Base-by-base conservation (phyloP, 352 stramenopile genomes). In the Globisporangium takayamanum region DNA sequence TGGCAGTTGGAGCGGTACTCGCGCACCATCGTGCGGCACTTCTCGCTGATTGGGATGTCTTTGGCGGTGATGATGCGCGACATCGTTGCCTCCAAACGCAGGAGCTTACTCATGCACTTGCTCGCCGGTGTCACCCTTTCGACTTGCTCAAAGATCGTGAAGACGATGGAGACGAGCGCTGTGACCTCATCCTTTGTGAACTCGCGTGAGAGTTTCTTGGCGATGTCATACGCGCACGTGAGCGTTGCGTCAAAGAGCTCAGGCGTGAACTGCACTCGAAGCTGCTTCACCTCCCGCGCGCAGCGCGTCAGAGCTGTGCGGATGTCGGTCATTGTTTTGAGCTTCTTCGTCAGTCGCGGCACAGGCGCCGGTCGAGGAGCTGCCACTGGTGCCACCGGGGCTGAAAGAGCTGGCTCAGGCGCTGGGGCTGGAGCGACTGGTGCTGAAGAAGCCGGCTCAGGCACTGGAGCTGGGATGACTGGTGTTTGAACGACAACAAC, bases 1-100 rank as follows among this genome's bases (percentile, higher is more conserved):
- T 71, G 68, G 48, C 73, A 82, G 44, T 84, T 84, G 39, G 64
- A 63, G 2, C 70, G 65, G 53, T 78, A 84, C 45, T 80, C 74
- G 30, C 71, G 55, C 12, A 63, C 59, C 62, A 77, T 79, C 2
- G 50, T 70, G 41, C 68, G 69, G 20, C 50, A 64, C 26, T 60
- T 59, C 7, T 53, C 60, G 42, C 55, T 69, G 53, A 82, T 60
- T 30, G 67, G 47, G 42, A 80, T 41, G 39, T 68, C 66, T 0
- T 66, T 53, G 20, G 60, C 63, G 11, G 46, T 57, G 14, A 78
- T 30, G 18, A 87, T 46, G 15, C 74, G 53, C 16, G 60, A 55
- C 39, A 89, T 58, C 46, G 79, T 61, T 5, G 66, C 74, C 59
- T 82, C 67, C 2, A 89, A 67, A 47, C 73, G 84, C 54, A 77